These are phyloP conservation scores for Blastosporella zonata DNA, from an alignment of 1,284 basidiomycete species.

Conservation along the genomic window DNA sequence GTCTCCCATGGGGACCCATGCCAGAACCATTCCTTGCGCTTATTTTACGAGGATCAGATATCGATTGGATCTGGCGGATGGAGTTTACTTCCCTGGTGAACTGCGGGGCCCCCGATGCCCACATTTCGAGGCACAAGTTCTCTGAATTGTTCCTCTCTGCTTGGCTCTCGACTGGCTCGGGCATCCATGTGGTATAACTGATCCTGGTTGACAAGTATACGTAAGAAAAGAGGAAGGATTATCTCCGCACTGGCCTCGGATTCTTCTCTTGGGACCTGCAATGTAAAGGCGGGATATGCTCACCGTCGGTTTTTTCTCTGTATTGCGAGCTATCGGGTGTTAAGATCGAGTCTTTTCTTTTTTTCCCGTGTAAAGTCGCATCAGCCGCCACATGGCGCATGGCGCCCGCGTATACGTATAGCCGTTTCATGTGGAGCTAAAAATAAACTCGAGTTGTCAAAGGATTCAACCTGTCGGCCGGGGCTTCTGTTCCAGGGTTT, in stretches of 20 bases:
- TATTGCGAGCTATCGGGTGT: not conserved
- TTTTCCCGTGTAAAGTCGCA: not conserved
- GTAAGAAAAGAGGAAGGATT: too few species aligned
- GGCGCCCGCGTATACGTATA: not conserved
- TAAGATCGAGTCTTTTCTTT: slow-evolving; percentile 2
- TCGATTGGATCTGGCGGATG: not conserved
- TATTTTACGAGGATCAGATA: not conserved
- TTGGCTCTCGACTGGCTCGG: not conserved
- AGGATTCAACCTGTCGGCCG: slow-evolving; percentile 1
- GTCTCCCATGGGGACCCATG: not conserved
- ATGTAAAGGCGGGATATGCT: too few species aligned
- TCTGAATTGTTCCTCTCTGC: not conserved
- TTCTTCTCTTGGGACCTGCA: too few species aligned
- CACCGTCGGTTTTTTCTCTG: not conserved
- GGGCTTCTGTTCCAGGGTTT: slow-evolving; percentile 1
- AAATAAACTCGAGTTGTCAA: not conserved
- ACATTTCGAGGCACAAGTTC: slow-evolving; percentile 5
- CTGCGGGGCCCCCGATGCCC: not conserved
- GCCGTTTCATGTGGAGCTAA: slow-evolving; percentile 1
- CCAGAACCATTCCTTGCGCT: not conserved
- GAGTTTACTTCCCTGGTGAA: not conserved
- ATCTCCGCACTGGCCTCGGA: too few species aligned
- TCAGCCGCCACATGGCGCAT: slow-evolving; percentile 2
- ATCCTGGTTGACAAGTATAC: too few species aligned
- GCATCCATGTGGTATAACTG: too few species aligned